Percentiles rank a stretch among this genome's conserved stretches.
phyloP scores from a whole-genome alignment of 495 filamentous ascomycete genomes.

The Clavariopsis aquatica region DNA sequence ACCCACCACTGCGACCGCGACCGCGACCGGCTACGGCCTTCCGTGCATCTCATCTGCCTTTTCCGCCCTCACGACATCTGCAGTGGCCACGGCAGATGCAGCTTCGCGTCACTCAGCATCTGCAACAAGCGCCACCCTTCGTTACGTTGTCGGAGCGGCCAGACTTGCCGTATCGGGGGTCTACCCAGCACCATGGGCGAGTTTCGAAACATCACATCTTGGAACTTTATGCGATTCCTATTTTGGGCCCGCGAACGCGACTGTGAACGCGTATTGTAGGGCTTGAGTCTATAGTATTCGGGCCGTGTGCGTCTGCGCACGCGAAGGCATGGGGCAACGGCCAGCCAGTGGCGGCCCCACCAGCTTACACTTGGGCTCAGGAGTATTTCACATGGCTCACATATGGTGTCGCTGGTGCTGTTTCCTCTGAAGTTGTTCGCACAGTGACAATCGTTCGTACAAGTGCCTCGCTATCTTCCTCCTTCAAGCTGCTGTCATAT shows the following conservation, averaged over 20 bases:
- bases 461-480: too few species aligned
- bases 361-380: background rate
- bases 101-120: background rate
- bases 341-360: background rate
- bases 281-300: background rate
- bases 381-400: background rate
- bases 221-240: background rate
- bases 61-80: background rate
- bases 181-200: background rate
- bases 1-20: background rate
- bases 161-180: background rate
- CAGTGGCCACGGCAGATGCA: background rate
- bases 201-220: background rate
- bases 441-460: too few species aligned
- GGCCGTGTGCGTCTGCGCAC: background rate
- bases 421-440: background rate
- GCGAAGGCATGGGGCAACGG: background rate
- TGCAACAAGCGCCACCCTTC: background rate
- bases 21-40: background rate
- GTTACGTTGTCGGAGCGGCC: background rate
- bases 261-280: background rate
- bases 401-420: background rate
- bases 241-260: background rate
- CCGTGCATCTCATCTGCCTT: background rate
- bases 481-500: too few species aligned